These are phyloP conservation scores for Rhizoctonia solani DNA, from an alignment of 1,284 basidiomycete genomes.

Conservation along the genomic window DNA sequence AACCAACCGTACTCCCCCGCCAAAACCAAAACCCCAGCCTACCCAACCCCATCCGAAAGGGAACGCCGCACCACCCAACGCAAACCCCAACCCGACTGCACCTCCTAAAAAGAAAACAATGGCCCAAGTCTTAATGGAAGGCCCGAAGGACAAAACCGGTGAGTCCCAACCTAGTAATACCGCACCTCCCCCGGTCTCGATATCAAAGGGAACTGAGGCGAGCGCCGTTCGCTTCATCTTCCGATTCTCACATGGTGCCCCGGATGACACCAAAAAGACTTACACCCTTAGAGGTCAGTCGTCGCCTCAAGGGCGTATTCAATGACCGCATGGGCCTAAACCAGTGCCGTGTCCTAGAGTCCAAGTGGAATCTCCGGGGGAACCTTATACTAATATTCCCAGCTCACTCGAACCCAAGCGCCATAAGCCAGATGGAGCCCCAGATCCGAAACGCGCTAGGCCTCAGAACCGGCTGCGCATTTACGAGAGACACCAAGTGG, in stretches of 20 bases:
- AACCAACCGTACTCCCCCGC: too few species aligned
- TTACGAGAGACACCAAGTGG: background rate
- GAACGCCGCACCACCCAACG: too few species aligned
- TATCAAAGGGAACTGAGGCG: too few species aligned
- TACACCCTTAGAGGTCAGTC: background rate
- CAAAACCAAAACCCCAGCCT: too few species aligned
- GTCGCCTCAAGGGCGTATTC: background rate
- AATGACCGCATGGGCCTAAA: background rate
- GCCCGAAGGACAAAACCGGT: too few species aligned
- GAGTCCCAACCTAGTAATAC: too few species aligned
- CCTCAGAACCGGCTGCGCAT: background rate
- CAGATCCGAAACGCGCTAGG: background rate
- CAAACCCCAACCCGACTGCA: too few species aligned
- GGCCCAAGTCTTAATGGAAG: too few species aligned
- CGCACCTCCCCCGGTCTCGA: too few species aligned
- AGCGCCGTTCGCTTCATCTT: background rate
- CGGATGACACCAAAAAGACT: background rate
- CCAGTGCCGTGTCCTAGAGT: background rate
- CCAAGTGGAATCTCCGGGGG: background rate
- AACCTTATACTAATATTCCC: constrained; percentile 8
- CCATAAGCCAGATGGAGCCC: background rate
- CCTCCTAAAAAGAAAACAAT: too few species aligned
- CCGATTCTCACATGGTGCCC: background rate
- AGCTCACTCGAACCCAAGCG: background rate
- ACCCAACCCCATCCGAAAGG: too few species aligned